Percentiles rank a stretch among this genome's conserved stretches.
Evolutionary conservation across 176 grass and related monocot species (phyloP).

Genomic region (Saccharum spontaneum): DNA sequence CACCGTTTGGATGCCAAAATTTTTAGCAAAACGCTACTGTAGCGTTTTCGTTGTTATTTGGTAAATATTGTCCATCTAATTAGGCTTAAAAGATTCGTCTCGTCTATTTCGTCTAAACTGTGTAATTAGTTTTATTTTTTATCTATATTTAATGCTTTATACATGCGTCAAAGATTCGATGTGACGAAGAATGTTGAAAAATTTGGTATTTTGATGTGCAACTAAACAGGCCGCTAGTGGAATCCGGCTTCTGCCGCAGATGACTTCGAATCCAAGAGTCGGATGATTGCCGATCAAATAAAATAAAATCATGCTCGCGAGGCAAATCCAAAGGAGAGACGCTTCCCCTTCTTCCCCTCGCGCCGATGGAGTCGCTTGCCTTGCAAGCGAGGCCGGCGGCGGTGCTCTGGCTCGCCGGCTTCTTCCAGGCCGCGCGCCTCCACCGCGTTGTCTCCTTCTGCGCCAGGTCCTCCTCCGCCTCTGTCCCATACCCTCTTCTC

Average conservation of each 20-base stretch:
- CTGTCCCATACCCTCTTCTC: neutral
- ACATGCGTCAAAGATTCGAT: no score
- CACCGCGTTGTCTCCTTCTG: constrained; percentile 72
- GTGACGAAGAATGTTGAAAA: no score
- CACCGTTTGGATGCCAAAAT: no score
- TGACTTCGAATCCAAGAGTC: constrained; percentile 10
- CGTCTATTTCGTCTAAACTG: no score
- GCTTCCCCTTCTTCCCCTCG: constrained; percentile 7
- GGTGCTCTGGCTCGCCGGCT: constrained; percentile 82
- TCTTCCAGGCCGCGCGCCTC: constrained; percentile 81
- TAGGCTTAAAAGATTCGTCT: no score
- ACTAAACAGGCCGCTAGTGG: no score
- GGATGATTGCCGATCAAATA: constrained; percentile 25
- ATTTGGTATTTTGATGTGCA: no score
- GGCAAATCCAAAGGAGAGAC: neutral
- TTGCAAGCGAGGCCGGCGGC: constrained; percentile 53
- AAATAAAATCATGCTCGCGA: neutral
- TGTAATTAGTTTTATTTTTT: no score
- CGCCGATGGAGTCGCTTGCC: constrained; percentile 57
- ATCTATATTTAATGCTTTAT: no score
- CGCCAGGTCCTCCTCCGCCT: constrained; percentile 46
- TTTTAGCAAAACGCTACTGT: no score
- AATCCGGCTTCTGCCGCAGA: neutral
- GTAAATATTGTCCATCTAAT: no score
- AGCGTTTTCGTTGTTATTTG: no score